These are phyloP conservation scores for Boletus eberwhitei DNA, from an alignment of 768 basidiomycete genomes.

Conservation along the genomic window DNA sequence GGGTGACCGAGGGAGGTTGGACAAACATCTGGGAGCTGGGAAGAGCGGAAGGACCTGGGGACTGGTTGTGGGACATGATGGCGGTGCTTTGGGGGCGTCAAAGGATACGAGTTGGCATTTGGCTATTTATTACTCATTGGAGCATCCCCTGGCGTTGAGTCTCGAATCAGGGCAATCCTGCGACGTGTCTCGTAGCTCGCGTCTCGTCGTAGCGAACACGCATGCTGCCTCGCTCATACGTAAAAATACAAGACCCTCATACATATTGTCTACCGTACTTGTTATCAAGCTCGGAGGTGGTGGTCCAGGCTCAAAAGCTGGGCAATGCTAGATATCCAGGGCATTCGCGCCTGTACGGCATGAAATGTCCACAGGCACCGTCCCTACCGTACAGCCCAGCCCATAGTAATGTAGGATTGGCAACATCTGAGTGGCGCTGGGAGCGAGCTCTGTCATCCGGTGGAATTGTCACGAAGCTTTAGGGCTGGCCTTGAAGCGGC, in stretches of 20 bases:
- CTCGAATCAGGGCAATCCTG: constrained; percentile 15
- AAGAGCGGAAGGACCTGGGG: constrained; percentile 49
- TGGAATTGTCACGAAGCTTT: constrained; percentile 16
- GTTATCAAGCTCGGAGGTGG: constrained; percentile 1
- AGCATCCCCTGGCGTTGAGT: constrained; percentile 28
- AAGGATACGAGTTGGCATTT: constrained; percentile 30
- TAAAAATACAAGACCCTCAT: background rate
- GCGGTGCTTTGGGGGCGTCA: constrained; percentile 35
- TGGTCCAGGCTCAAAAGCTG: background rate
- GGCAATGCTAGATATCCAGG: background rate
- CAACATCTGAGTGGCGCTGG: constrained; percentile 4
- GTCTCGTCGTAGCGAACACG: constrained; percentile 1
- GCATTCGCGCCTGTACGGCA: constrained; percentile 14
- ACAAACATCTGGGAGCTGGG: constrained; percentile 36
- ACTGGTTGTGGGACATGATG: constrained; percentile 68
- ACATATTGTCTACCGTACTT: background rate
- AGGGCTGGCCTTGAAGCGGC: constrained; percentile 25
- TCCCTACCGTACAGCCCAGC: background rate
- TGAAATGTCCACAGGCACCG: constrained; percentile 23
- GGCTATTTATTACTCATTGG: constrained; percentile 30
- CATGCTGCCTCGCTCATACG: background rate
- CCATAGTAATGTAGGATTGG: background rate
- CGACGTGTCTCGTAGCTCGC: constrained; percentile 8
- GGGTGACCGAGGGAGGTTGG: constrained; percentile 26
- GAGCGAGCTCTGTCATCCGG: constrained; percentile 1